These are phyloP conservation scores for Vitis rotundifolia DNA, from an alignment of 164 flowering plant species.

Conservation along the genomic window DNA sequence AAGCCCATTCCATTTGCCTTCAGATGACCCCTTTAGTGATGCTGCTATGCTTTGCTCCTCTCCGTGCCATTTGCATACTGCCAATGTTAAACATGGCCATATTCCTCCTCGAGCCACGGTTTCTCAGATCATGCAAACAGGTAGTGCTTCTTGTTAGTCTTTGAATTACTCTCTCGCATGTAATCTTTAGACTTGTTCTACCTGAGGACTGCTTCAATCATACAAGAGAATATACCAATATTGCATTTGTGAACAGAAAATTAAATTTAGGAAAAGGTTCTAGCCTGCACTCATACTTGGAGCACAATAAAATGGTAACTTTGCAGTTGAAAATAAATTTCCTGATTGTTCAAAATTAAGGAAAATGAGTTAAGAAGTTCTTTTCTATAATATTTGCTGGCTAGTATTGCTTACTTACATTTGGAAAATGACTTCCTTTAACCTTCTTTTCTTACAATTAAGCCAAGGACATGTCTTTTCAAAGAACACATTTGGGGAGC, in stretches of 20 bases:
- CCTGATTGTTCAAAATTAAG: no score
- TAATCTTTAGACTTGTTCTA: not conserved
- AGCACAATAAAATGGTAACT: no score
- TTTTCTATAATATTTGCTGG: no score
- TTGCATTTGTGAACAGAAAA: not conserved
- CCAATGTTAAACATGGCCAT: constrained; percentile 19
- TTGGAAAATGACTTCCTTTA: no score
- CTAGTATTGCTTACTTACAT: no score
- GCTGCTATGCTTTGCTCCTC: constrained; percentile 20
- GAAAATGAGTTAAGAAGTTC: no score
- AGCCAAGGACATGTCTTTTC: no score
- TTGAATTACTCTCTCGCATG: not conserved
- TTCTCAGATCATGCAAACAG: constrained; percentile 32
- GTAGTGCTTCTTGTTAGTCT: constrained; percentile 15
- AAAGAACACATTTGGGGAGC: no score
- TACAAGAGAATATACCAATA: not conserved
- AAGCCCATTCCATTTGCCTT: constrained; percentile 44
- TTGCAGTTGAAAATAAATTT: no score
- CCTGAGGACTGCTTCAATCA: not conserved
- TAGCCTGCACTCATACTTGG: no score
- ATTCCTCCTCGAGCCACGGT: constrained; percentile 18
- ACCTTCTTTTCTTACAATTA: no score
- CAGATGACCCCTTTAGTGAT: constrained; percentile 29
- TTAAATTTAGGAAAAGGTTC: not conserved
- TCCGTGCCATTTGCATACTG: constrained; percentile 30